Percentiles rank a stretch among this genome's conserved stretches.
Evolutionary conservation across 768 basidiomycete genomes (phyloP).

Genomic region (Psilocybe cubensis): DNA sequence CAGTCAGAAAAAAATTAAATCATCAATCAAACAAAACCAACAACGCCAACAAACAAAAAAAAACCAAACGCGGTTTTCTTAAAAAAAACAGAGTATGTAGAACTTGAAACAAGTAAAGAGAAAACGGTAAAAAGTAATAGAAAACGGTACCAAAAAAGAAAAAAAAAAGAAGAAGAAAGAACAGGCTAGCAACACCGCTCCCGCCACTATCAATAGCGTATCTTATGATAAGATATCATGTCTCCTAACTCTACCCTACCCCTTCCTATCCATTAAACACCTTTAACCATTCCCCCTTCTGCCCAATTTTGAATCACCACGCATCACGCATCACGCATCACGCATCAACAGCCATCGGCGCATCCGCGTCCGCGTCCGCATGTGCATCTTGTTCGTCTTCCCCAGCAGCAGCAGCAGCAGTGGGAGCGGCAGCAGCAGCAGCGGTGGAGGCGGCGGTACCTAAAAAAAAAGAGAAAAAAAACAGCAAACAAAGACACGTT

Average conservation of each 20-base stretch:
- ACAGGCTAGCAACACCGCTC: too few relatives aligned
- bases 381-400: conserved; percentile 26
- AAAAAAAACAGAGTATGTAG: neutral
- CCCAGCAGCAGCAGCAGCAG: neutral
- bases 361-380: conserved; percentile 38
- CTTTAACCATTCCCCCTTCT: neutral
- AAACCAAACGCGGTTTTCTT: neutral
- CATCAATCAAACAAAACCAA: too few relatives aligned
- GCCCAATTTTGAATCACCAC: neutral
- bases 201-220: neutral
- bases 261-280: too few relatives aligned
- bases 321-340: too few relatives aligned
- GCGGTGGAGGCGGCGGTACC: conserved; percentile 1
- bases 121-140: neutral
- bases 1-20: too few relatives aligned
- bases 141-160: neutral
- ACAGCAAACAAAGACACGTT: too few relatives aligned
- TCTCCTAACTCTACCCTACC: too few relatives aligned
- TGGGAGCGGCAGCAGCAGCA: neutral
- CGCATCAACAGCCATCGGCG: conserved; percentile 48
- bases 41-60: too few relatives aligned
- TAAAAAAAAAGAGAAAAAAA: neutral
- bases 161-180: neutral
- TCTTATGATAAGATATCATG: too few relatives aligned
- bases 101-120: neutral